Evolutionary conservation across 2,329 filamentous ascomycete species (phyloP), one percentile per base, ranked within the genome.

Genomic region (Xylaria hypoxylon): DNA sequence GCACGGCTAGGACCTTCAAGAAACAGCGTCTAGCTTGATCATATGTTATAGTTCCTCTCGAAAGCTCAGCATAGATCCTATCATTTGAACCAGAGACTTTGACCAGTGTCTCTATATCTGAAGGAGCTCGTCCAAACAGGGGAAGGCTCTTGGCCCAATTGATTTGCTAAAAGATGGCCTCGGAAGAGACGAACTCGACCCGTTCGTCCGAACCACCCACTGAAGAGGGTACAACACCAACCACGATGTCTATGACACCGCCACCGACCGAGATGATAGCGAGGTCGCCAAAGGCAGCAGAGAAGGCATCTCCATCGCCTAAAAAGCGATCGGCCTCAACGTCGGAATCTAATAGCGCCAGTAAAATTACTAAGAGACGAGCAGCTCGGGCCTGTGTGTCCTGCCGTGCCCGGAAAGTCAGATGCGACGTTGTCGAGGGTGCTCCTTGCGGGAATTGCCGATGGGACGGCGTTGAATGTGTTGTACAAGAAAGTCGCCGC

Each of bases 381-480:
- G 94, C 94, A n/a, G 93, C 94, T 10, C 92, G 95, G 73, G 94
- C 94, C 19, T 97, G 94, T 78, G 92, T 93, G 26, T 74, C 72
- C 55, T 97, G 94, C 80, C 88, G 94, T 74, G 90, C 92, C 64
- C 89, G 94, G 76, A 97, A 97, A 79, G 94, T 97, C 47, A 89
- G 94, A 64, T 97, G 94, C 82, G 94, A 97, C 82, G 94, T 97
- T 63, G 93, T 96, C 65, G 93, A 97, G 79, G 91, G 91, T 55
- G 90, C 90, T 48, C 93, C 93, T 1, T 97, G 93, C 79, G 94
- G 92, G 62, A 97, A 97, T 79, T 96, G 93, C 81, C 86, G 92
- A 70, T 87, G 92, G 82, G 91, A 93, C 78, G 89, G 92, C 77
- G 90, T 93, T 65, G 89, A 92, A 77, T 94, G 91, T 80, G 84